phyloP scores from a whole-genome alignment of 805 yeast species.

The Cyberlindnera maritima region DNA sequence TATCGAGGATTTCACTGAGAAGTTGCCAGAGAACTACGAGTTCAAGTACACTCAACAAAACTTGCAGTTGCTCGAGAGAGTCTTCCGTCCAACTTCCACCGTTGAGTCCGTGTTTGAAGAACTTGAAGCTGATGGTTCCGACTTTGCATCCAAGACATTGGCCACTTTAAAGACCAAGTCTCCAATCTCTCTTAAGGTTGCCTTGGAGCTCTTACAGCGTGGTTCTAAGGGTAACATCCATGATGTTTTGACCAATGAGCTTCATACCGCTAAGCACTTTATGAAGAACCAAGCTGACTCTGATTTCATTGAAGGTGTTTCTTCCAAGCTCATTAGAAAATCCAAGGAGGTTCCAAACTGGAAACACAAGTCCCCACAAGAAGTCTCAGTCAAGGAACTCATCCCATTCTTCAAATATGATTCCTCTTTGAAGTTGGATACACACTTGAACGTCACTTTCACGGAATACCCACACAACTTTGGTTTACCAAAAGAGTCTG shows the following conservation, averaged over 20 bases:
- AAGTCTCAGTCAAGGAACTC: slow-evolving; percentile 32
- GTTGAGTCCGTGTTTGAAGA: slow-evolving; percentile 48
- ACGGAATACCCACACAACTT: slow-evolving; percentile 48
- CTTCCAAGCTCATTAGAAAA: slow-evolving; percentile 61
- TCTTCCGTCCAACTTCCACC: slow-evolving; percentile 50
- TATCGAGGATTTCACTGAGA: slow-evolving; percentile 75
- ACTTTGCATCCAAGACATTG: slow-evolving; percentile 61
- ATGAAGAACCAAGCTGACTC: slow-evolving; percentile 54
- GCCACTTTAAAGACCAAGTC: slow-evolving; percentile 63
- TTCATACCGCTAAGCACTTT: slow-evolving; percentile 74
- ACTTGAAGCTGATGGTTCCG: slow-evolving; percentile 50
- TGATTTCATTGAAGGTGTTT: slow-evolving; percentile 70
- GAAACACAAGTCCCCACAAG: slow-evolving; percentile 42
- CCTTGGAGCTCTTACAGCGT: slow-evolving; percentile 62
- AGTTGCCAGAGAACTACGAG: slow-evolving; percentile 59
- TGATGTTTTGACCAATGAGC: slow-evolving; percentile 69
- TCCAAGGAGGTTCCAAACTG: slow-evolving; percentile 49
- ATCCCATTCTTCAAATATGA: slow-evolving; percentile 31
- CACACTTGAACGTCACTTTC: slow-evolving; percentile 35
- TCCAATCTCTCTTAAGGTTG: slow-evolving; percentile 73
- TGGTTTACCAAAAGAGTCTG: slow-evolving; percentile 77
- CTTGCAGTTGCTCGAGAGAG: slow-evolving; percentile 61
- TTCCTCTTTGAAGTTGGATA: slow-evolving; percentile 30
- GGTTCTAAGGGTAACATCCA: slow-evolving; percentile 58
- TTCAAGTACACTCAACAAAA: slow-evolving; percentile 57